Evolutionary conservation across 805 yeast genomes (phyloP).

Genomic region (Lachancea cidri): DNA sequence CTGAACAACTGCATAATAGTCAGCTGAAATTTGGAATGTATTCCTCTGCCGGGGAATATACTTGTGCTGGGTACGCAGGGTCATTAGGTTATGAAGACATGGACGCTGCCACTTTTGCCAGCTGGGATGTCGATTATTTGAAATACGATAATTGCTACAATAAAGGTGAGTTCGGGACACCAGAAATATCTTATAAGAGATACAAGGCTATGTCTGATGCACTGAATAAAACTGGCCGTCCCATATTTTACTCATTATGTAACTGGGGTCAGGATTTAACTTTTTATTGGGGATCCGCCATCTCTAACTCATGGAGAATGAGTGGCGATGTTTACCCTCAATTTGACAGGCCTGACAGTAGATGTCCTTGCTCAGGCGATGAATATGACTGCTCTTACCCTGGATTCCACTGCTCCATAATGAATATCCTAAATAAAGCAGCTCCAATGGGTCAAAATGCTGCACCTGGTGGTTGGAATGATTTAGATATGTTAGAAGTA

Average conservation of each 20-base stretch:
- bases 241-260: constrained; percentile 29
- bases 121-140: constrained; percentile 30
- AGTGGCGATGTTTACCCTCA: constrained; percentile 24
- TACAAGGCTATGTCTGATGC: constrained; percentile 29
- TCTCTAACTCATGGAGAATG: constrained; percentile 31
- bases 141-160: constrained; percentile 33
- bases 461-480: constrained; percentile 26
- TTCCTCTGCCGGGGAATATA: constrained; percentile 31
- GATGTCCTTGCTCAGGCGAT: constrained; percentile 29
- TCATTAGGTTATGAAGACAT: constrained; percentile 26
- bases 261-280: constrained; percentile 33
- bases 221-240: constrained; percentile 26
- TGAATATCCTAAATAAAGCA: constrained; percentile 25
- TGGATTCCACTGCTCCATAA: constrained; percentile 28
- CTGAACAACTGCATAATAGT: constrained; percentile 23
- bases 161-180: constrained; percentile 26
- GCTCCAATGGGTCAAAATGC: constrained; percentile 27
- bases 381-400: constrained; percentile 21
- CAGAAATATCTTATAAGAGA: constrained; percentile 23
- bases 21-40: constrained; percentile 32
- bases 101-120: constrained; percentile 28
- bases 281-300: constrained; percentile 29
- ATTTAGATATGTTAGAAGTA: constrained; percentile 30
- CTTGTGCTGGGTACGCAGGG: constrained; percentile 32
- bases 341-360: constrained; percentile 16